A percentile compares a stretch with the other conserved stretches of the same genome.
These are phyloP conservation scores for Trichosporon inkin DNA, from an alignment of 1,284 basidiomycete species.

Conservation along the genomic window DNA sequence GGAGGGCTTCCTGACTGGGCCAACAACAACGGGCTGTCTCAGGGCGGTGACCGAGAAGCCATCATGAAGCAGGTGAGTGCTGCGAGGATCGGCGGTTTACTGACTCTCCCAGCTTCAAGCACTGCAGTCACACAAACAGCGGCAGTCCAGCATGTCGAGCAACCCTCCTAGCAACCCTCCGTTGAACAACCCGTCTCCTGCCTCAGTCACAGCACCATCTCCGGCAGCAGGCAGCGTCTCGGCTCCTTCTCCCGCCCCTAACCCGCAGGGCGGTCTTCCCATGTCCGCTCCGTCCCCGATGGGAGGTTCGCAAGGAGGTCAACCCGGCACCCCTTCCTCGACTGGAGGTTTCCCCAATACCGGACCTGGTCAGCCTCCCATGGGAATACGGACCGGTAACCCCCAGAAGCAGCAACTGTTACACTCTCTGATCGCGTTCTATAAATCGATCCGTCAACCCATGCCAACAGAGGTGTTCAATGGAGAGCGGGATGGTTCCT, in stretches of 20 bases:
- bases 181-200: slow-evolving; percentile 4
- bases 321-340: slow-evolving; percentile 5
- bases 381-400: slow-evolving; percentile 9
- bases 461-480: slow-evolving; percentile 40
- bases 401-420: slow-evolving; percentile 32
- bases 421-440: slow-evolving; percentile 30
- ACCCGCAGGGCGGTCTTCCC: background rate
- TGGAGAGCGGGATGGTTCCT: slow-evolving; percentile 33
- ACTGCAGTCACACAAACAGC: slow-evolving; percentile 31
- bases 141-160: background rate
- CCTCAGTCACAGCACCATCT: slow-evolving; percentile 12
- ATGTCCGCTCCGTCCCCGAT: background rate
- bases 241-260: slow-evolving; percentile 10
- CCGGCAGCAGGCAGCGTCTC: slow-evolving; percentile 14
- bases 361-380: background rate
- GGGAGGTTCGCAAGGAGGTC: background rate
- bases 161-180: slow-evolving; percentile 10
- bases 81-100: background rate
- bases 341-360: background rate
- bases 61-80: slow-evolving; percentile 44
- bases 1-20: slow-evolving; percentile 21
- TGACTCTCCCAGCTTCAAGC: slow-evolving; percentile 31
- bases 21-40: background rate
- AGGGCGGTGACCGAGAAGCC: slow-evolving; percentile 36
- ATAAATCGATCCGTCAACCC: slow-evolving; percentile 25